phyloP scores from a whole-genome alignment of 2,329 filamentous ascomycete species.

The Monilinia aucupariae region DNA sequence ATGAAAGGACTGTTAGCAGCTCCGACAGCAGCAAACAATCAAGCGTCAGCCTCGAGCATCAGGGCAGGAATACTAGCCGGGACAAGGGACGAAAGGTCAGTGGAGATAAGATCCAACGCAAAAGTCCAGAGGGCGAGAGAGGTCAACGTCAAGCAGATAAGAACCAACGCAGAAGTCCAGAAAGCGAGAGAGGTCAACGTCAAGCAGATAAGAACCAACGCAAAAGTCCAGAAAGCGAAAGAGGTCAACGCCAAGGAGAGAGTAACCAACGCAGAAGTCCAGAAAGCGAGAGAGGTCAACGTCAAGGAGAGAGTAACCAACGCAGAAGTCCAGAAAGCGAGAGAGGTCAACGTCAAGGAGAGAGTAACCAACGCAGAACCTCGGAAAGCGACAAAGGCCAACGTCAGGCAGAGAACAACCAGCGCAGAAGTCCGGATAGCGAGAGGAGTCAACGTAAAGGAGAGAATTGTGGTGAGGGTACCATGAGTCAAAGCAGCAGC shows the following conservation, averaged over 20 bases:
- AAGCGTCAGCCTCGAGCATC: constrained; percentile 32
- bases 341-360: background rate
- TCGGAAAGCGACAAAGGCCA: background rate
- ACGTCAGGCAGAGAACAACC: background rate
- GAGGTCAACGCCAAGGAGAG: too few relatives aligned
- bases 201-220: too few relatives aligned
- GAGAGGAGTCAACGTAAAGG: background rate
- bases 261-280: too few relatives aligned
- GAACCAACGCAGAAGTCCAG: background rate
- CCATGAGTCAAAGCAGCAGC: constrained; percentile 36
- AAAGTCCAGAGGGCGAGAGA: background rate
- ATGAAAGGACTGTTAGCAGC: constrained; percentile 57
- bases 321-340: too few relatives aligned
- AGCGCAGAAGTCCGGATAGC: constrained; percentile 5
- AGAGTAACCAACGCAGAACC: too few relatives aligned
- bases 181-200: background rate
- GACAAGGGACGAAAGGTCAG: constrained; percentile 14
- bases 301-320: too few relatives aligned
- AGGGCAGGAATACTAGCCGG: constrained; percentile 11
- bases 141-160: constrained; percentile 3
- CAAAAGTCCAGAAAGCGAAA: too few relatives aligned
- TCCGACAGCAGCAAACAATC: constrained; percentile 58
- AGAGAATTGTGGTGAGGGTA: background rate
- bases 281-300: too few relatives aligned
- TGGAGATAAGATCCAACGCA: constrained; percentile 4